Base-by-base conservation (phyloP, 345 rosid genomes). In the Eutrema heterophyllum region DNA sequence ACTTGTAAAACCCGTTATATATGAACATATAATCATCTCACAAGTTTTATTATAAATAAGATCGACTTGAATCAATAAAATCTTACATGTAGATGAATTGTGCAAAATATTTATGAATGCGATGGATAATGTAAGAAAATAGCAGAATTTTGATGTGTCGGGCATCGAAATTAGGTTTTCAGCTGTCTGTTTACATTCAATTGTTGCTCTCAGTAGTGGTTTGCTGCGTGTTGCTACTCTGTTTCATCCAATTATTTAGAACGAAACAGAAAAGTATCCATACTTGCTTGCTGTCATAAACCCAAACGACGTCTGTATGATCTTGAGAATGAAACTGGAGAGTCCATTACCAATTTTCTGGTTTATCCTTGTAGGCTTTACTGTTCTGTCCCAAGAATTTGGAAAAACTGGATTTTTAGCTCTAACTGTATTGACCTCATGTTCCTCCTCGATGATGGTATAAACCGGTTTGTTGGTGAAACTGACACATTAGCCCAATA, bases 41-140 rank as follows among this genome's bases (percentile, higher is more conserved):
- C 16, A 9, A 27, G n/a, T 5, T 16, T 15, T 30, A 14, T 36
- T 36, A 21, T 6, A 9, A 9, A 21, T 6, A 9, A 9, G n/a
- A 59, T 24, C 9, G 6, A 24, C 29, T 43, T 40, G 3, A 26
- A 35, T 44, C 33, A 45, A 41, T 32, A 8, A 6, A 16, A 51
- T 40, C 24, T 58, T 67, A 12, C 35, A 30, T 66, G 74, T 51
- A 73, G 81, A 61, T 18, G 76, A 56, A 36, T 8, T 83, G 48
- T 5, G 14, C 7, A 0, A 0, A 26, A 74, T 74, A 9, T 80
- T 38, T 63, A 46, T 21, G 62, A 14, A 51, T 18, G 82, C 86
- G 3, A n/a, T 32, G 43, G 40, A 32, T 2, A 81, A 84, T 29
- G 29, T 81, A 32, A 2, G 7, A 15, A 38, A 1, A 40, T n/a